Base-by-base conservation (phyloP, 306 rosid species). In the Quercus robur region DNA sequence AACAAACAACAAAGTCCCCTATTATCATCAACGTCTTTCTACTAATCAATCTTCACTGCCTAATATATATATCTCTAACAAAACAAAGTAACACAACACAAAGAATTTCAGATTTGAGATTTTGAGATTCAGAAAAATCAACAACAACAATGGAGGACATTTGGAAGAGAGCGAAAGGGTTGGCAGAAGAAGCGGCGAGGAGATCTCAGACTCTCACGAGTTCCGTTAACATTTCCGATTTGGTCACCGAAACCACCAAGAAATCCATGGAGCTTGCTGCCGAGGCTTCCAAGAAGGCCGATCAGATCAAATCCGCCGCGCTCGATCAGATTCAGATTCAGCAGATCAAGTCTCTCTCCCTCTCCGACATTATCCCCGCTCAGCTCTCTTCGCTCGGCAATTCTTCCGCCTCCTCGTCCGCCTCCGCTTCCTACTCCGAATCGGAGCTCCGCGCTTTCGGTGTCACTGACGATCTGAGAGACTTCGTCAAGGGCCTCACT, bases 121-220 rank as follows among this genome's bases (percentile, higher is more conserved):
- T 46, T 9, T 46, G 41, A 66, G 44, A 31, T 33, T 67, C 77
- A 3, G 35, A 25, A 44, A 64, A 19, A 46, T 67, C 18, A 26
- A 2, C 81, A 87, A 96, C 18, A 26, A 2, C 81, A 87, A 96
- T 96, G 99, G 99, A 96, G 74, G 92, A 91, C 76, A 69, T 93
- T 0, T 96, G 99, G 98, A 91, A 89, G 80, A 89, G 92, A 83
- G 99, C 99, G 4, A 93, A 88, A 82, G 77, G 79, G 15, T 90
- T 96, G 84, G 99, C 99, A 0, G 98, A 96, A 83, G 99, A 96
- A 84, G 93, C 99, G 0, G 98, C 97, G 4, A 93, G 93, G 91
- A 90, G 83, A 58, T 91, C 98, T 3, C 98, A 93, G 49, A 63
- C 83, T 41, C 73, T 95, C 1, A 84, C 88, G 4, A 81, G 76